Base-by-base conservation (phyloP, 2,329 filamentous ascomycete species). In the Alternaria tenuissima region DNA sequence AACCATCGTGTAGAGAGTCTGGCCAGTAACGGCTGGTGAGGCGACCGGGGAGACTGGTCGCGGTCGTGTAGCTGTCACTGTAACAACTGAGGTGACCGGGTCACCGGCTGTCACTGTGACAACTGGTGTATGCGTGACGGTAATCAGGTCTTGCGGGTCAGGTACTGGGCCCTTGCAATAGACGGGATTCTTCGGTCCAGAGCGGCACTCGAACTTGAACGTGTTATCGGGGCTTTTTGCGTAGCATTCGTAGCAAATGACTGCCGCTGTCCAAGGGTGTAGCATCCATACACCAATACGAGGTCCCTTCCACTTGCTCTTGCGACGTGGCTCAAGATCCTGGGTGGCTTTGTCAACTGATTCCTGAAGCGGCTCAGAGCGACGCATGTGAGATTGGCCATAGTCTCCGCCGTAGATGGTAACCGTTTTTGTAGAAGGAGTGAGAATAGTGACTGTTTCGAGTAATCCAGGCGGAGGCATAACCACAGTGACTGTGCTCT, bases 201-300 rank as follows among this genome's bases (percentile, higher is more conserved):
- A 55, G 11, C 60, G 52, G 49, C 72, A 75, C n/a, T 67, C 54
- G 12, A 73, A 68, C 7, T 67, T 52, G 9, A 12, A 6, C 18
- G 30, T 59, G 22, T 67, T 34, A 8, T 60, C 26, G 4, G 47
- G 9, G 11, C 65, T 55, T 30, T 64, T 63, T 14, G 61, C 52
- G 55, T 65, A 76, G 61, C 74, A 76, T 8, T 64, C 54, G 55
- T 68, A 75, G 56, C 73, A 76, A 3, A 68, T 30, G 24, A 60
- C 7, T 2, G 60, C 57, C 7, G 30, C 11, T 4, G 48, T 59
- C 71, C 73, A 76, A 3, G 72, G 72, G 41, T 75, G 68, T 16
- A 64, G 52, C 67, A 74, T 66, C 70, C 71, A 76, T 1, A 72
- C 66, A 18, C 55, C 55, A 18, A 44, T 59, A 3, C 49, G 52